Evolutionary conservation across 176 grass and related monocot species (phyloP).

Genomic region (Urochloa ruziziensis): DNA sequence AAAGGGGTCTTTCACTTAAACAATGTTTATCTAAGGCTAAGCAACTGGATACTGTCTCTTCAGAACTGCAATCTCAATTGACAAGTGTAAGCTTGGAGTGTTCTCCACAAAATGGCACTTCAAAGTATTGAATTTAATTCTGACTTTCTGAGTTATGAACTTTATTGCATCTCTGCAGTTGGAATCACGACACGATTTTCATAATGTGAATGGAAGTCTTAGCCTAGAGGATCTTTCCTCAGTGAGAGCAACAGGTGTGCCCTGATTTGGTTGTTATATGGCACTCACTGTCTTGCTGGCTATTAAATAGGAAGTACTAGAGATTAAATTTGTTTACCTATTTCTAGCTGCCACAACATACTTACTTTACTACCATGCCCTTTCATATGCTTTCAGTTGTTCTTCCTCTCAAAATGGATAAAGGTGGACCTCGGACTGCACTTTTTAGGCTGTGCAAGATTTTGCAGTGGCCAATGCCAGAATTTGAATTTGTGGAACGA

Average conservation of each 20-base stretch:
- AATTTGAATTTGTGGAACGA: conserved; percentile 65
- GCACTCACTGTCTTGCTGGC: background rate
- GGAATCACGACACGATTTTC: conserved; percentile 25
- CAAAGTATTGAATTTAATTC: conserved; percentile 1
- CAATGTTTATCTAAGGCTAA: conserved; percentile 37
- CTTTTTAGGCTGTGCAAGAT: conserved; percentile 90
- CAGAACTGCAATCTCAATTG: conserved; percentile 19
- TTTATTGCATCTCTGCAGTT: conserved; percentile 39
- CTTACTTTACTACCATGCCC: background rate
- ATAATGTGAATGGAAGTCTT: conserved; percentile 19
- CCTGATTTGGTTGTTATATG: conserved; percentile 11
- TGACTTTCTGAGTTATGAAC: conserved; percentile 3
- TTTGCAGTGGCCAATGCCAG: conserved; percentile 75
- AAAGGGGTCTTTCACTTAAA: conserved; percentile 43
- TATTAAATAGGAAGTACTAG: conserved; percentile 10
- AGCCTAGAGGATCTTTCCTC: conserved; percentile 23
- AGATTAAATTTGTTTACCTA: conserved; percentile 17
- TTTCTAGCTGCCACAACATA: background rate
- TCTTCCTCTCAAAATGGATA: conserved; percentile 54
- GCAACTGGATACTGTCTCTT: conserved; percentile 23
- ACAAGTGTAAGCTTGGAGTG: conserved; percentile 46
- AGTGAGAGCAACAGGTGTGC: conserved; percentile 33
- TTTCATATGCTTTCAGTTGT: conserved; percentile 32
- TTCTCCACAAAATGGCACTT: conserved; percentile 21
- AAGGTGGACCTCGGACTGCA: conserved; percentile 67